Conservation (phyloP, 176 grass and related monocot genomes). For the Oryza nivara region DNA sequence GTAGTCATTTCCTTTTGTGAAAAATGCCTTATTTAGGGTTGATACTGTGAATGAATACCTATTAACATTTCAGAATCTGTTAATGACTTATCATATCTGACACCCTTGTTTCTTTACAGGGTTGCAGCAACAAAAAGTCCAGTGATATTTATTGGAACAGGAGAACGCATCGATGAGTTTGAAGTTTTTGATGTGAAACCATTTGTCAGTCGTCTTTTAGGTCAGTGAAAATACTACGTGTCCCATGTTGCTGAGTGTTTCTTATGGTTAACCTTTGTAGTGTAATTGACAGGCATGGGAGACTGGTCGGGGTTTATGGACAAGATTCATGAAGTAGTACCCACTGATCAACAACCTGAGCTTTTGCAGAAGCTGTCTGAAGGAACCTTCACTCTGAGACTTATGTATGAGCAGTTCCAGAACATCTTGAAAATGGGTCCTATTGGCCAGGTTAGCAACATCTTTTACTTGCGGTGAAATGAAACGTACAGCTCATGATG, state of each 20-base stretch:
- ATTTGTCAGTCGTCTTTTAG: slow-evolving; percentile 90
- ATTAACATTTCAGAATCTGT: background rate
- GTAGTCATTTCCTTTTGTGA: background rate
- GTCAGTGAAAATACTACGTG: slow-evolving; percentile 46
- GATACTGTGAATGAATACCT: background rate
- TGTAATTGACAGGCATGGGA: slow-evolving; percentile 66
- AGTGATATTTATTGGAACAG: slow-evolving; percentile 98
- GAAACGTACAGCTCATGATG: background rate
- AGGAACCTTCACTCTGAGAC: slow-evolving; percentile 90
- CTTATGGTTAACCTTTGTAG: slow-evolving; percentile 27
- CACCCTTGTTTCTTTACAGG: slow-evolving; percentile 51
- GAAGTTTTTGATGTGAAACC: slow-evolving; percentile 96
- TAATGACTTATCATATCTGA: background rate
- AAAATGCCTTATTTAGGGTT: background rate
- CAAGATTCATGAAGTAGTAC: slow-evolving; percentile 91
- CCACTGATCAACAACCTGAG: slow-evolving; percentile 94
- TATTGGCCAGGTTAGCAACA: slow-evolving; percentile 71
- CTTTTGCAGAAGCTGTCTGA: slow-evolving; percentile 86
- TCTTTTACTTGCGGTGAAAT: slow-evolving; percentile 14
- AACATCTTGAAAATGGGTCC: slow-evolving; percentile 96
- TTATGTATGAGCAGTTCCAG: slow-evolving; percentile 95
- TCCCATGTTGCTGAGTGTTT: slow-evolving; percentile 5
- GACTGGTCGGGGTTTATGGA: slow-evolving; percentile 95
- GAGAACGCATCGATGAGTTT: slow-evolving; percentile 89
- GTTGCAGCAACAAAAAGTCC: slow-evolving; percentile 95